Percentiles rank a stretch among this genome's conserved stretches.
Conservation (phyloP, 805 yeast species). For the Kregervanrija delftensis region DNA sequence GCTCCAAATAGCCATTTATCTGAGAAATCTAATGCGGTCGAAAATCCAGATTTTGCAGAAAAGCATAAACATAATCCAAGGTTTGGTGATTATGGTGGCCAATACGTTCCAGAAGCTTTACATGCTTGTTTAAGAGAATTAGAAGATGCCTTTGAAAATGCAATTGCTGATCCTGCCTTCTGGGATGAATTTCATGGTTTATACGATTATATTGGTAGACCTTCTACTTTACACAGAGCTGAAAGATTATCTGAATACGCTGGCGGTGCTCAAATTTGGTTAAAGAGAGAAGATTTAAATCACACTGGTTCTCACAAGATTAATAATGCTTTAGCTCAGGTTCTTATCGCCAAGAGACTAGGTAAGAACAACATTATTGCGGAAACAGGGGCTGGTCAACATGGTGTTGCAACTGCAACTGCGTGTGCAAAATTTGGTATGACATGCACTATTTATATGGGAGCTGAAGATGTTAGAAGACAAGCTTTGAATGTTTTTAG, state of each 20-base stretch:
- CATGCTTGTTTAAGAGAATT: constrained; percentile 87
- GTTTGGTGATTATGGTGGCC: constrained; percentile 97
- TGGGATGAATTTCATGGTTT: constrained; percentile 87
- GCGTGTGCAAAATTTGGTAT: constrained; percentile 91
- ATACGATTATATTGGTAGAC: constrained; percentile 94
- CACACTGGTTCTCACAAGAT: constrained; percentile 88
- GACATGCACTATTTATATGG: constrained; percentile 94
- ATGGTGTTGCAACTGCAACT: constrained; percentile 90
- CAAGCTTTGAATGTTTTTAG: constrained; percentile 97
- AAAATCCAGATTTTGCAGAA: constrained; percentile 40
- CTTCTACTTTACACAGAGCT: constrained; percentile 87
- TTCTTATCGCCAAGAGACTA: constrained; percentile 67
- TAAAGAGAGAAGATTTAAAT: constrained; percentile 92
- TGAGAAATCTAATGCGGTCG: constrained; percentile 11
- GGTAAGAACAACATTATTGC: constrained; percentile 77
- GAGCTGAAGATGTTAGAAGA: constrained; percentile 98
- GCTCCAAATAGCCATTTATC: constrained; percentile 19
- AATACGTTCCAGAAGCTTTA: constrained; percentile 94
- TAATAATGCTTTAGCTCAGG: constrained; percentile 80
- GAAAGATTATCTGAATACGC: constrained; percentile 82
- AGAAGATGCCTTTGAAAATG: constrained; percentile 80
- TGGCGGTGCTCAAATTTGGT: constrained; percentile 96
- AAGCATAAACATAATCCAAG: constrained; percentile 62
- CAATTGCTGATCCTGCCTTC: constrained; percentile 82
- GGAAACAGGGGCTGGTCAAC: constrained; percentile 92